phyloP scores from a whole-genome alignment of 2,329 filamentous ascomycete genomes.

The Aspergillus tanneri region DNA sequence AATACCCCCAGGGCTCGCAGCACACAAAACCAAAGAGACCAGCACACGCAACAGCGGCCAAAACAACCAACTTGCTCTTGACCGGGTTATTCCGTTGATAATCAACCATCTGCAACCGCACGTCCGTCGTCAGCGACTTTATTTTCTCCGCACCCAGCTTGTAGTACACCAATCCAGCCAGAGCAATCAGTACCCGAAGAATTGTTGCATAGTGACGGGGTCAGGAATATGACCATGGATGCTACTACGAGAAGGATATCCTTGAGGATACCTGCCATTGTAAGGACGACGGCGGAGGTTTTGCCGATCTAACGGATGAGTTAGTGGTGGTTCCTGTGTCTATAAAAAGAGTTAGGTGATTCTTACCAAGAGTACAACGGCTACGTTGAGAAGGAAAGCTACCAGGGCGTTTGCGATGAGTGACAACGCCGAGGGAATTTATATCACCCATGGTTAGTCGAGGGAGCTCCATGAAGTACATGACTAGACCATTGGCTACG shows the following conservation, averaged over 20 bases:
- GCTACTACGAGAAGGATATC: constrained; percentile 74
- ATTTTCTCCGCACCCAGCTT: constrained; percentile 49
- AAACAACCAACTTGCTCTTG: neutral
- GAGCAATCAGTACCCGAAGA: constrained; percentile 72
- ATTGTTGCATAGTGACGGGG: constrained; percentile 66
- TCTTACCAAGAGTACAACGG: constrained; percentile 75
- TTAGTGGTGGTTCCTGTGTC: constrained; percentile 11
- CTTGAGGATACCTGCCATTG: constrained; percentile 78
- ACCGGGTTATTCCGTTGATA: constrained; percentile 27
- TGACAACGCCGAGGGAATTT: constrained; percentile 61
- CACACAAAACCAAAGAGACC: neutral
- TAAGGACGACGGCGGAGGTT: constrained; percentile 78
- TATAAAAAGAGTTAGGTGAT: neutral
- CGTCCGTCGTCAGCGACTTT: constrained; percentile 50
- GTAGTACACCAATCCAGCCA: constrained; percentile 62
- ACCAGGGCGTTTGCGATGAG: constrained; percentile 70
- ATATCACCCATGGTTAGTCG: constrained; percentile 72
- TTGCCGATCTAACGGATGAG: constrained; percentile 67
- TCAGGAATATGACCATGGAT: constrained; percentile 73
- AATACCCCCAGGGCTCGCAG: no score
- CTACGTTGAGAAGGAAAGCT: constrained; percentile 75
- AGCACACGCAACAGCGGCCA: neutral
- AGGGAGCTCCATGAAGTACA: constrained; percentile 63
- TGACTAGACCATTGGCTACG: constrained; percentile 69
- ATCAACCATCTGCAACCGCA: constrained; percentile 35